phyloP scores from a whole-genome alignment of 2,329 filamentous ascomycete genomes.

The Ophiostoma sp. region DNA sequence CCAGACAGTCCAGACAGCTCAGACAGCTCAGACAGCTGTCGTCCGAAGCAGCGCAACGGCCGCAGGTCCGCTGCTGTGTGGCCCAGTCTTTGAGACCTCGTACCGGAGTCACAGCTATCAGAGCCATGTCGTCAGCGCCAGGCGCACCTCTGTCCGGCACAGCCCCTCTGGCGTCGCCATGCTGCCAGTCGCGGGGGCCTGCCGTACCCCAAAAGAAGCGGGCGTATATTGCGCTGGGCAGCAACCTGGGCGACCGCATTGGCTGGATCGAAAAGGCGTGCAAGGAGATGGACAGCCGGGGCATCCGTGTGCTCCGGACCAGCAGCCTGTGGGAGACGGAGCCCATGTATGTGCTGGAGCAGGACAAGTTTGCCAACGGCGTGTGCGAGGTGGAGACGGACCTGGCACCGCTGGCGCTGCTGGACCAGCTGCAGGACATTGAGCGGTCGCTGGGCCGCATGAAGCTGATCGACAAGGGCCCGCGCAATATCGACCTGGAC shows the following conservation, averaged over 20 bases:
- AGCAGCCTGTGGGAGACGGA: conserved; percentile 91
- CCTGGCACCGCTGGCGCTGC: conserved; percentile 66
- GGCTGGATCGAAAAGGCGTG: conserved; percentile 81
- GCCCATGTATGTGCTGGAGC: conserved; percentile 93
- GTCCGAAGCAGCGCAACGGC: not conserved
- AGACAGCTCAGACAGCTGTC: not conserved
- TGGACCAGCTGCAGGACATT: conserved; percentile 78
- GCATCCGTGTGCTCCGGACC: conserved; percentile 70
- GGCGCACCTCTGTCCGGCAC: not conserved
- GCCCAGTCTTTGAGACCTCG: not conserved
- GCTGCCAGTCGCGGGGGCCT: conserved; percentile 21
- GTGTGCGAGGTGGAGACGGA: conserved; percentile 84
- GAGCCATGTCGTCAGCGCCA: conserved; percentile 18
- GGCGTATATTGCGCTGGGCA: conserved; percentile 83
- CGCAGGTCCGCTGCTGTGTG: not conserved
- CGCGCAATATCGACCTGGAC: conserved; percentile 89
- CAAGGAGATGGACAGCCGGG: conserved; percentile 64
- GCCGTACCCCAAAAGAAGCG: conserved; percentile 33
- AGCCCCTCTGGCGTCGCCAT: conserved; percentile 14
- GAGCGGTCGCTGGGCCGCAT: conserved; percentile 73
- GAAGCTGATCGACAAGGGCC: conserved; percentile 88
- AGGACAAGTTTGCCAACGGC: conserved; percentile 84
- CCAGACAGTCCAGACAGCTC: too few relatives aligned
- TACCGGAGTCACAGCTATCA: not conserved
- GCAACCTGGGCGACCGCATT: conserved; percentile 84